These are phyloP conservation scores for Phytopythium litorale DNA, from an alignment of 352 stramenopile genomes.

Conservation along the genomic window DNA sequence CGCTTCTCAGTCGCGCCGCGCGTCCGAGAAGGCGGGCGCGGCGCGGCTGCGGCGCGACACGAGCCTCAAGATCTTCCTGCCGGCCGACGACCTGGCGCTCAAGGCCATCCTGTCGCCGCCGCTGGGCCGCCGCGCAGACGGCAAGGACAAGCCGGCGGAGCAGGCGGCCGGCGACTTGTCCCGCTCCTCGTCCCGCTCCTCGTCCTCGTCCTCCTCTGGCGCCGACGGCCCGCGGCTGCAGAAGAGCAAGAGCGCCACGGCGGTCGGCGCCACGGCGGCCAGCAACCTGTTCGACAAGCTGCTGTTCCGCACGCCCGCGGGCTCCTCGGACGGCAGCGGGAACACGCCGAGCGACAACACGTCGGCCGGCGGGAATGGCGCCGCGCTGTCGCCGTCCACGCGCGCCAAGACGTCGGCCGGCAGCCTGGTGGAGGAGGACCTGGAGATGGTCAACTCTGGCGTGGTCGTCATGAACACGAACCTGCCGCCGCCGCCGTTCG, in stretches of 20 bases:
- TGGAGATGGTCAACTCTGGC: conserved; percentile 30
- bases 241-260: conserved; percentile 6
- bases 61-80: conserved; percentile 48
- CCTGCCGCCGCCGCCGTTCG: conserved; percentile 59
- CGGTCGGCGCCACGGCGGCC: conserved; percentile 5
- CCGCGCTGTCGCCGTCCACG: not conserved
- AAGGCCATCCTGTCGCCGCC: conserved; percentile 54
- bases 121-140: not conserved
- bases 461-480: conserved; percentile 50
- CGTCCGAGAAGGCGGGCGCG: not conserved
- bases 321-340: not conserved
- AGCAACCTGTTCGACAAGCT: conserved; percentile 34
- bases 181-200: not conserved
- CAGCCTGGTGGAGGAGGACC: conserved; percentile 43
- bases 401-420: conserved; percentile 25
- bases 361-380: not conserved
- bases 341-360: conserved; percentile 1
- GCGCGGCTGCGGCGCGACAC: conserved; percentile 18
- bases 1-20: not conserved
- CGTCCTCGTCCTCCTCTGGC: not conserved
- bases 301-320: conserved; percentile 20
- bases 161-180: not conserved
- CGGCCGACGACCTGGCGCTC: conserved; percentile 46
- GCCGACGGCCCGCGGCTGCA: not conserved
- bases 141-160: too few relatives aligned